Conservation (phyloP, 1,284 basidiomycete species). For the Ganoderma meredithae region DNA sequence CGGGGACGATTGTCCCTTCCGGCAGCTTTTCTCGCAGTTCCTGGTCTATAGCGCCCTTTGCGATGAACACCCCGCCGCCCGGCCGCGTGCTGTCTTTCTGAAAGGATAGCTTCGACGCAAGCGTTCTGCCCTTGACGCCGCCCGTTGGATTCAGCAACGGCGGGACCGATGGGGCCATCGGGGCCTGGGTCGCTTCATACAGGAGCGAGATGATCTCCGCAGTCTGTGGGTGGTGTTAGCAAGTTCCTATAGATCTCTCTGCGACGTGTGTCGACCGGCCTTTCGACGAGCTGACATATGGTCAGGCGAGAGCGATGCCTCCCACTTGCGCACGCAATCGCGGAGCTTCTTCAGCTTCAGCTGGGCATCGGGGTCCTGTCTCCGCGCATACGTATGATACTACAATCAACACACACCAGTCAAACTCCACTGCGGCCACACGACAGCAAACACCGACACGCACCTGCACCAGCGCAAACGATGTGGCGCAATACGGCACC, state of each 20-base stretch:
- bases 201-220: slow-evolving; percentile 92
- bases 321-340: slow-evolving; percentile 87
- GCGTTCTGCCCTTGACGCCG: slow-evolving; percentile 68
- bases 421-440: background rate
- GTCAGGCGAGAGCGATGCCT: slow-evolving; percentile 78
- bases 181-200: slow-evolving; percentile 89
- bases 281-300: slow-evolving; percentile 93
- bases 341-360: slow-evolving; percentile 79
- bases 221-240: slow-evolving; percentile 63
- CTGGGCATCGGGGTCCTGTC: slow-evolving; percentile 79
- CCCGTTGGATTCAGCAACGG: slow-evolving; percentile 77
- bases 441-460: slow-evolving; percentile 41
- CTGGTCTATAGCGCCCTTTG: slow-evolving; percentile 58
- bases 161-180: slow-evolving; percentile 61
- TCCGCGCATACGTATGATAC: slow-evolving; percentile 93
- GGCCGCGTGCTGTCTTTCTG: slow-evolving; percentile 78
- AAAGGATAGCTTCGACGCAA: slow-evolving; percentile 67
- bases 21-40: slow-evolving; percentile 52
- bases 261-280: slow-evolving; percentile 53
- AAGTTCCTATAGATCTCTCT: slow-evolving; percentile 30
- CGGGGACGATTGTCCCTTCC: slow-evolving; percentile 1
- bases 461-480: slow-evolving; percentile 91
- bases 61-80: slow-evolving; percentile 87
- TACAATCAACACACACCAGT: slow-evolving; percentile 39
- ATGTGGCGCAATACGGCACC: slow-evolving; percentile 89